These are phyloP conservation scores for Thalassiosira livingstoniorum DNA, from an alignment of 352 stramenopile genomes.

Conservation along the genomic window DNA sequence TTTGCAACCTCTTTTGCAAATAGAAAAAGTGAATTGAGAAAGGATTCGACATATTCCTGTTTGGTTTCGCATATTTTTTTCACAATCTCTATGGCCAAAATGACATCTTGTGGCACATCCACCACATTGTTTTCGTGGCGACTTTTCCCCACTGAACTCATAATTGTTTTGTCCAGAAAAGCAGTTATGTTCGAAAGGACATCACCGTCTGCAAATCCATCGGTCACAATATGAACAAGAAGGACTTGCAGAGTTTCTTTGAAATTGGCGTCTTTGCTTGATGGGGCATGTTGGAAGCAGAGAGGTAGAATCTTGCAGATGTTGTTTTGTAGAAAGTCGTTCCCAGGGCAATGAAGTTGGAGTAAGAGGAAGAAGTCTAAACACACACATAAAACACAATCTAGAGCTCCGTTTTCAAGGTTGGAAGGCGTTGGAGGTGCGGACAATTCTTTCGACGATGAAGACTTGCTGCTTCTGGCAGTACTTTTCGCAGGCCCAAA, in stretches of 20 bases:
- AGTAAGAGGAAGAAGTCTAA: constrained; percentile 80
- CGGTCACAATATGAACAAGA: constrained; percentile 35
- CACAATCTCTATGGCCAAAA: constrained; percentile 67
- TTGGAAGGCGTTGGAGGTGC: too few species aligned
- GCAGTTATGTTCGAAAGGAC: constrained; percentile 40
- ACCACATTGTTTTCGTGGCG: background rate
- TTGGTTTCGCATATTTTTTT: constrained; percentile 54
- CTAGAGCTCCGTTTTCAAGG: too few species aligned
- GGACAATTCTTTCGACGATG: too few species aligned
- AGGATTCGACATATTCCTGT: constrained; percentile 63
- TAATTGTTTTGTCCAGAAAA: constrained; percentile 53
- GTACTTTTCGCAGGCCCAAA: too few species aligned
- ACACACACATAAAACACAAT: constrained; percentile 56
- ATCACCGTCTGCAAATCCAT: constrained; percentile 35
- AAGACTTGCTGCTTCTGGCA: too few species aligned
- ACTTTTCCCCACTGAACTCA: constrained; percentile 22
- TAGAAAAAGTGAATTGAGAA: constrained; percentile 65
- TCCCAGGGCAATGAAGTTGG: constrained; percentile 54
- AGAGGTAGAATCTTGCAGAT: constrained; percentile 51
- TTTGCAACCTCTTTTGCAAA: constrained; percentile 68
- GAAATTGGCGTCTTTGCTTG: constrained; percentile 35
- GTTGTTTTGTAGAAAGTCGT: constrained; percentile 67
- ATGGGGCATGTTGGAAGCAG: constrained; percentile 56
- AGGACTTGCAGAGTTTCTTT: constrained; percentile 45
- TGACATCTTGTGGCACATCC: background rate